These are phyloP conservation scores for Kwoniella sp. DNA, from an alignment of 768 basidiomycete species.

Conservation along the genomic window DNA sequence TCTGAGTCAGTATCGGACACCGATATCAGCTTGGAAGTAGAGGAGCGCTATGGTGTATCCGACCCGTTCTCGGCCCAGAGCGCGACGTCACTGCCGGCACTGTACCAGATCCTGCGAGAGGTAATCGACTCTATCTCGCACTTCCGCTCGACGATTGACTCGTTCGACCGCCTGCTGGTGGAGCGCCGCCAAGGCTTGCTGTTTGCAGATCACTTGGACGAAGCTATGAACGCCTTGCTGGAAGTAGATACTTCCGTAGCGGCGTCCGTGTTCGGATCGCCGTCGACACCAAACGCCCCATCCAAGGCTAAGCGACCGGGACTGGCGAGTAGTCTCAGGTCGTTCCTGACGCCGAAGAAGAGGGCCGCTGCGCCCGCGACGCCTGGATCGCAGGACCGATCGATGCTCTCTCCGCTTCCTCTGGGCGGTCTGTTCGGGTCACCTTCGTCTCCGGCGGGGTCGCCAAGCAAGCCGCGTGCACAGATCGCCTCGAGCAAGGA, in stretches of 20 bases:
- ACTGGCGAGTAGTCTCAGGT: constrained; percentile 23
- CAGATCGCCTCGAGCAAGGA: not conserved
- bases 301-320: constrained; percentile 13
- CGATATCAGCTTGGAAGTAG: not conserved
- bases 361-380: constrained; percentile 39
- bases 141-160: constrained; percentile 67
- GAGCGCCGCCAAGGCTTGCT: constrained; percentile 84
- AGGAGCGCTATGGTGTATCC: constrained; percentile 27
- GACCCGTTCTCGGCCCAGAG: constrained; percentile 74
- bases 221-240: constrained; percentile 71
- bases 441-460: not conserved
- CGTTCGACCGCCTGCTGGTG: constrained; percentile 76
- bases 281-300: constrained; percentile 5
- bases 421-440: constrained; percentile 1
- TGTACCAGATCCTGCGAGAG: constrained; percentile 74
- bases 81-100: constrained; percentile 55
- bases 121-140: constrained; percentile 75
- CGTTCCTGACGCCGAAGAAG: constrained; percentile 72
- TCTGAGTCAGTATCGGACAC: constrained; percentile 14
- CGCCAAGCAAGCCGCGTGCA: not conserved
- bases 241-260: constrained; percentile 57
- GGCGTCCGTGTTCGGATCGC: constrained; percentile 8
- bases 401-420: not conserved
- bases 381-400: not conserved
- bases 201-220: constrained; percentile 86